phyloP scores from a whole-genome alignment of 208 protist genomes.

The Trypanosoma congolense region DNA sequence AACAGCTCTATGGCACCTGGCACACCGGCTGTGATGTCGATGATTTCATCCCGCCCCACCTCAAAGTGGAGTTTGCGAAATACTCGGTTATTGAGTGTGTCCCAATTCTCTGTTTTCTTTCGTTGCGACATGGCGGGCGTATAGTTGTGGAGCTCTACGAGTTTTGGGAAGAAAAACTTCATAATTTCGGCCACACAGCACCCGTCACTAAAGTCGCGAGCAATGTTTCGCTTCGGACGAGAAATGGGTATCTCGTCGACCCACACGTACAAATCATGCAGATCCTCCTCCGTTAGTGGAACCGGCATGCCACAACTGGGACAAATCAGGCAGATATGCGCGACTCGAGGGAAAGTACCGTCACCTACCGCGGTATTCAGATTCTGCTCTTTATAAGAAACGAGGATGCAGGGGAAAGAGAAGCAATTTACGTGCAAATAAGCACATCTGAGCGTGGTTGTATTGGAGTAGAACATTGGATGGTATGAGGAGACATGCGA shows the following conservation, averaged over 20 bases:
- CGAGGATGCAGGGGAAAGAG: no score
- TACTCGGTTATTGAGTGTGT: conserved; percentile 93
- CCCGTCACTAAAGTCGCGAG: conserved; percentile 96
- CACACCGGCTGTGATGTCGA: conserved; percentile 84
- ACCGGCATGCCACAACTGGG: conserved; percentile 20
- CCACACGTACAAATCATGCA: conserved; percentile 96
- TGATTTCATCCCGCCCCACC: conserved; percentile 84
- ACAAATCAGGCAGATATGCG: neutral
- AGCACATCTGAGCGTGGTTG: no score
- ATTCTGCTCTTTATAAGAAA: no score
- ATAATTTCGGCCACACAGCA: conserved; percentile 96
- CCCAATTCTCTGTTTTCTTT: conserved; percentile 97
- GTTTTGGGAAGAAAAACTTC: conserved; percentile 94
- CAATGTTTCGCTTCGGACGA: conserved; percentile 95
- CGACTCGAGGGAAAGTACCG: no score
- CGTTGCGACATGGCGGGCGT: conserved; percentile 71
- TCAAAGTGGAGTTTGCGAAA: conserved; percentile 93
- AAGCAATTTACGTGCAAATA: no score
- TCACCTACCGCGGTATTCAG: no score
- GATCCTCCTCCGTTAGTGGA: conserved; percentile 90
- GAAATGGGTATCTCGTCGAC: conserved; percentile 96
- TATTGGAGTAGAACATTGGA: no score
- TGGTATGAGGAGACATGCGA: no score
- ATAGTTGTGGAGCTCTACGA: conserved; percentile 99
- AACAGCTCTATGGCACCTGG: conserved; percentile 92